Evolutionary conservation across 306 rosid genomes (phyloP), one percentile per base, ranked within the genome.

Genomic region (Rosa rugosa): DNA sequence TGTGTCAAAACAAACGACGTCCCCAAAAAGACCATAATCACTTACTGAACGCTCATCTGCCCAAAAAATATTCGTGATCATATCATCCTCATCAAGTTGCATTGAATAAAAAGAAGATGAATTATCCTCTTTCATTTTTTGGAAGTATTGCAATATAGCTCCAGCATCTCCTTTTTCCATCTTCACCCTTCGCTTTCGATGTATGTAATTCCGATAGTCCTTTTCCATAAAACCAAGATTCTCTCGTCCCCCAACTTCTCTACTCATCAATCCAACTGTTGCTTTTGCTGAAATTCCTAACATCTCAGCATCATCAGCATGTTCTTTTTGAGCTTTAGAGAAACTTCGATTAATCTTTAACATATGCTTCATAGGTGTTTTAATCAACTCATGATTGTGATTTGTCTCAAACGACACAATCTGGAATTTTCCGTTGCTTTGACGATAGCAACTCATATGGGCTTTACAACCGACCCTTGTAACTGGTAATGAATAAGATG

Each of bases 21-120:
- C 57, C 5, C 57, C 57, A 51, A 14, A 51, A 1, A 51, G 6
- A 5, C 57, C 57, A 51, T 51, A 51, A 9, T 50, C 56, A 50
- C 56, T 12, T 50, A 54, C 11, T 4, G 60, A 54, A 11, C 45
- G 56, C 7, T 47, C 50, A 75, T 75, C 69, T 40, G 41, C 69
- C 78, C 23, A 75, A 41, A 75, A 75, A 10, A 44, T 75, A 41
- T 75, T 54, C 3, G 69, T 75, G 4, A 57, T 38, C 22, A 56
- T 23, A 20, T 59, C 38, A 42, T 57, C 69, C 1, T 57, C n/a
- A 41, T 75, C 69, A 16, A 75, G 38, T 13, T 75, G 54, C 22
- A 75, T 20, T 16, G 69, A 18, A 41, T 56, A 44, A 38, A 73
- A 22, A 5, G 23, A 62, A 22, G 38, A 22, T 2, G 27, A 63